Base-by-base conservation (phyloP, 1,284 basidiomycete genomes). In the Entoloma clypeatum region DNA sequence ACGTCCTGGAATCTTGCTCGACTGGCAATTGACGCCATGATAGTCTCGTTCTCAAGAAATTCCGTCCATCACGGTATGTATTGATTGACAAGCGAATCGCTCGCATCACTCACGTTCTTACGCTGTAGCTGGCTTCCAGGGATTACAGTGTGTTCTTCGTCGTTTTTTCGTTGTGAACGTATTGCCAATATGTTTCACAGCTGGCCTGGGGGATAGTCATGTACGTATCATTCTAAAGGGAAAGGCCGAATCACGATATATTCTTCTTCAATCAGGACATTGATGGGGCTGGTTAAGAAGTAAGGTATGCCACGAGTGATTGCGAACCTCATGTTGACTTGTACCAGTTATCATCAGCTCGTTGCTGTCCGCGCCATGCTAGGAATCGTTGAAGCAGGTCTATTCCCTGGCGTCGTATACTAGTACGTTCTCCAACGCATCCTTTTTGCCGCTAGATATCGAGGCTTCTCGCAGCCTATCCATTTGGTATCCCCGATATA, bases 331-430 rank as follows among this genome's bases (percentile, higher is more conserved):
- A 39, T 21, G 18, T n/a, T 39, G 9, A 24, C 30, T 39, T 11
- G 27, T 21, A 24, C 40, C 33, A 81, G 77, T 36, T 84, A 79
- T 52, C 71, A 70, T 16, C 72, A 83, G 53, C 69, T 84, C 3
- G 71, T 82, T 9, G 81, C 73, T 13, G 68, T 67, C 7, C 76
- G 77, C 19, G 66, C 79, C 5, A 76, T 67, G 43, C 71, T 86
- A 2, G 84, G 85, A 2, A 55, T 85, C 0, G 72, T 81, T 0
- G 84, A 87, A 57, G 77, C 81, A 5, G 84, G 84, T 0, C 58
- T 86, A 16, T 81, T 84, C 53, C 81, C 81, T 5, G 80, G 82
- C 13, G 78, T 82, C 4, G 72, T 75, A 0, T 85, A 81, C 57
- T 84, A 81, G 63, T 66, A 36, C 19, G 67, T 40, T 10, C 18